A percentile compares a stretch with the other conserved stretches of the same genome.
phyloP scores from a whole-genome alignment of 345 rosid species.

The Citrus australasica region DNA sequence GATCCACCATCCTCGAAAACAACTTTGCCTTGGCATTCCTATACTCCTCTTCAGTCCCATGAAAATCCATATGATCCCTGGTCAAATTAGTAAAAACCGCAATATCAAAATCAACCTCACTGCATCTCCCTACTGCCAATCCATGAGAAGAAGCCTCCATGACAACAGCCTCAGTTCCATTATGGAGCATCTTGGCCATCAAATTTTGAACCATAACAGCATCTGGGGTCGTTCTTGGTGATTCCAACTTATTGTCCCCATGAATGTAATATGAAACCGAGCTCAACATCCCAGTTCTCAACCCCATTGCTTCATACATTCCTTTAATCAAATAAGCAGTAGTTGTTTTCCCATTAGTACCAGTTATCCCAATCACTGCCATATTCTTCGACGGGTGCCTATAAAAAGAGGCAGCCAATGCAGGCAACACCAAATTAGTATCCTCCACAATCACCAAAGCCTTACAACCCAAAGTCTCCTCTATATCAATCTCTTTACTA shows the following conservation, averaged over 20 bases:
- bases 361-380: slow-evolving; percentile 82
- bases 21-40: slow-evolving; percentile 78
- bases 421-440: slow-evolving; percentile 69
- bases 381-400: slow-evolving; percentile 69
- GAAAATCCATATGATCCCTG: slow-evolving; percentile 50
- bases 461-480: slow-evolving; percentile 82
- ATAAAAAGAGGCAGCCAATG: slow-evolving; percentile 81
- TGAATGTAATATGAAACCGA: slow-evolving; percentile 66
- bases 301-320: slow-evolving; percentile 91
- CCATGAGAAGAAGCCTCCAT: slow-evolving; percentile 85
- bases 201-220: slow-evolving; percentile 80
- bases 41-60: slow-evolving; percentile 73
- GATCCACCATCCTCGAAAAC: slow-evolving; percentile 86
- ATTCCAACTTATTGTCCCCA: slow-evolving; percentile 67
- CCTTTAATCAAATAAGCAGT: slow-evolving; percentile 73
- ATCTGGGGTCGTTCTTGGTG: slow-evolving; percentile 54
- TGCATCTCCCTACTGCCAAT: slow-evolving; percentile 63
- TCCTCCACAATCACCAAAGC: slow-evolving; percentile 96
- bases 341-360: slow-evolving; percentile 78
- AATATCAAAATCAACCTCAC: slow-evolving; percentile 85
- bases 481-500: slow-evolving; percentile 86
- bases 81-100: slow-evolving; percentile 80
- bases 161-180: slow-evolving; percentile 85
- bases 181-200: slow-evolving; percentile 96
- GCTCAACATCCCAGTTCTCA: slow-evolving; percentile 87